Evolutionary conservation across 2,329 filamentous ascomycete species (phyloP).

Genomic region (Fusarium mexicanum): DNA sequence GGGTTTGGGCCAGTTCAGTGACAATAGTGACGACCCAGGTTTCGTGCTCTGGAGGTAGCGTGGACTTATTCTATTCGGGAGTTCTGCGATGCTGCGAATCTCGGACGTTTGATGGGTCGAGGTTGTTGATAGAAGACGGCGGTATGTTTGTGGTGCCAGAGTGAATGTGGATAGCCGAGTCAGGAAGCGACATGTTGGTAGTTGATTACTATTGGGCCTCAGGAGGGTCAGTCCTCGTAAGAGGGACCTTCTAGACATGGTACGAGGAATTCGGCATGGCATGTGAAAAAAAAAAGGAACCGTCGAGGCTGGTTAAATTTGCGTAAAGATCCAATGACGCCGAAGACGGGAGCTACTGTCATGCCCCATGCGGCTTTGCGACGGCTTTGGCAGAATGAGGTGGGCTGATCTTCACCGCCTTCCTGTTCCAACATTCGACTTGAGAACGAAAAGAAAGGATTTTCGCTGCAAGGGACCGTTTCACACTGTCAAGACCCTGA

Average conservation of each 20-base stretch:
- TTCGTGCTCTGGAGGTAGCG: conserved; percentile 54
- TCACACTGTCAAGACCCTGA: neutral
- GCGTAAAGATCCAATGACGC: conserved; percentile 22
- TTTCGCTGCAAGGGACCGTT: neutral
- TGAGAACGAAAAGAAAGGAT: neutral
- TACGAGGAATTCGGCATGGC: conserved; percentile 12
- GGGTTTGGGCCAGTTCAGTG: conserved; percentile 63
- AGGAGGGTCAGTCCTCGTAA: conserved; percentile 25
- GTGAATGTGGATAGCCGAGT: neutral
- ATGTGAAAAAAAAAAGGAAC: neutral
- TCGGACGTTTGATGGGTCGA: conserved; percentile 47
- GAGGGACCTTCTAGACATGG: conserved; percentile 37
- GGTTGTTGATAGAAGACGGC: conserved; percentile 62
- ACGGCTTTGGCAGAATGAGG: conserved; percentile 31
- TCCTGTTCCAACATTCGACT: neutral
- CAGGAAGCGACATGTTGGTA: neutral
- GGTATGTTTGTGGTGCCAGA: conserved; percentile 23
- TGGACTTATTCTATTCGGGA: conserved; percentile 49
- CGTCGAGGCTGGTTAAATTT: conserved; percentile 17
- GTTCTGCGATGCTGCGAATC: conserved; percentile 46
- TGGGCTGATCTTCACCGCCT: conserved; percentile 40
- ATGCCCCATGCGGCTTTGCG: conserved; percentile 10
- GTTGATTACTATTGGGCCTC: conserved; percentile 3
- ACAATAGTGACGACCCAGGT: conserved; percentile 62
- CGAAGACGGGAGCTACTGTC: conserved; percentile 21